These are phyloP conservation scores for Helicocarpus griseus DNA, from an alignment of 2,329 filamentous ascomycete genomes.

Conservation along the genomic window DNA sequence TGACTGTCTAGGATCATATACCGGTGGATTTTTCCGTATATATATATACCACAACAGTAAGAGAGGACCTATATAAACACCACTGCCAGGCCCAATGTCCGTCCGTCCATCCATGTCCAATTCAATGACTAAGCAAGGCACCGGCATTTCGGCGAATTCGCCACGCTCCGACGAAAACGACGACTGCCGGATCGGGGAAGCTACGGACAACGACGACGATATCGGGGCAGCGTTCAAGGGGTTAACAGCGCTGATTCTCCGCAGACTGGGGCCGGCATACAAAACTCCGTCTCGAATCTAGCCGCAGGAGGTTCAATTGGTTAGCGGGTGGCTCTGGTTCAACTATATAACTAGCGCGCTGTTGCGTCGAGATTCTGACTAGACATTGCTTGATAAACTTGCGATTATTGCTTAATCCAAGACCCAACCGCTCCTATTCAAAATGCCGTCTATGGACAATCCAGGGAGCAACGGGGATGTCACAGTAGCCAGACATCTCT, in stretches of 20 bases:
- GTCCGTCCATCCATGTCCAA: no score
- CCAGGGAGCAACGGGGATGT: constrained; percentile 6
- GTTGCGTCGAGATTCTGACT: not conserved
- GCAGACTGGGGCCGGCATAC: no score
- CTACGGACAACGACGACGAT: no score
- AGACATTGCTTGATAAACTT: not conserved
- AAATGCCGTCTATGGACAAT: constrained; percentile 11
- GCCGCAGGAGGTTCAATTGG: no score
- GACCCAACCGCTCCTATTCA: not conserved
- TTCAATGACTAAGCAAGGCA: not conserved
- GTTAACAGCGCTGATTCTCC: no score
- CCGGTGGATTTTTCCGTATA: no score
- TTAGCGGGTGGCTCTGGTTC: not conserved
- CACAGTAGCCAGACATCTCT: constrained; percentile 44
- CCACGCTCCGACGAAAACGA: not conserved
- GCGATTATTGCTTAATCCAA: not conserved
- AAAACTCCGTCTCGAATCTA: no score
- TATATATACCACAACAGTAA: no score
- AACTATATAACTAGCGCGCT: not conserved
- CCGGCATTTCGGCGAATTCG: not conserved
- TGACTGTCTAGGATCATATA: no score
- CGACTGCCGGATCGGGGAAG: not conserved
- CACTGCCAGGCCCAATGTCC: no score
- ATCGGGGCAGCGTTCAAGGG: no score
- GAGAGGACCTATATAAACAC: no score